Conservation (phyloP, 2,329 filamentous ascomycete species). For the Rosellinia necatrix region DNA sequence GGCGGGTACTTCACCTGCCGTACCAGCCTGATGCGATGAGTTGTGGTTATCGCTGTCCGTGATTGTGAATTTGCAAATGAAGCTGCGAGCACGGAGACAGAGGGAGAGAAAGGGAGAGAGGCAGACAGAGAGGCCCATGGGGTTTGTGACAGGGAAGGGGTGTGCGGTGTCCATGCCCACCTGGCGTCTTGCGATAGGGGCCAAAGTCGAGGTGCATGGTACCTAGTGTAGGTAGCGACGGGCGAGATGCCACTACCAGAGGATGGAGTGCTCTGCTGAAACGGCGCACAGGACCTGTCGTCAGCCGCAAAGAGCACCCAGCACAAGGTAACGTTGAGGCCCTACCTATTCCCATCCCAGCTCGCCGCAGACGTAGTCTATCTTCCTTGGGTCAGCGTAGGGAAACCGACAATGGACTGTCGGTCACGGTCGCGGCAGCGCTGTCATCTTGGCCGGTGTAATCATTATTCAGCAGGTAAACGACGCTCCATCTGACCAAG, state of each 20-base stretch:
- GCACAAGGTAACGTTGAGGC: slow-evolving; percentile 6
- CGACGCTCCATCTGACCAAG: too few relatives aligned
- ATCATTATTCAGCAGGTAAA: too few relatives aligned
- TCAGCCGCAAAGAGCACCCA: slow-evolving; percentile 27
- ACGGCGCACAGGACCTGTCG: slow-evolving; percentile 20
- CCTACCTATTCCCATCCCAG: slow-evolving; percentile 6
- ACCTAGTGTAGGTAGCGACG: neutral
- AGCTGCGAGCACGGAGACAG: neutral
- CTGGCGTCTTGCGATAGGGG: slow-evolving; percentile 1
- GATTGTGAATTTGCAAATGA: neutral
- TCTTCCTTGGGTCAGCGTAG: neutral
- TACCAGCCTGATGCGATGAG: neutral
- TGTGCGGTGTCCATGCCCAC: neutral
- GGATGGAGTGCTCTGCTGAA: slow-evolving; percentile 20
- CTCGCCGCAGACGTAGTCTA: neutral
- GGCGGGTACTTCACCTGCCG: neutral
- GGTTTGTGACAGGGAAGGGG: neutral
- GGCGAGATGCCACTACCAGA: neutral
- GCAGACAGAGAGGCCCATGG: too few relatives aligned
- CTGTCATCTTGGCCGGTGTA: neutral
- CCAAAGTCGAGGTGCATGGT: neutral
- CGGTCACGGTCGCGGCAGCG: too few relatives aligned
- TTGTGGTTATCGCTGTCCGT: neutral
- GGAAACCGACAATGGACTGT: too few relatives aligned
- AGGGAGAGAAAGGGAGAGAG: neutral